phyloP scores from a whole-genome alignment of 2,329 filamentous ascomycete genomes.

The Colletotrichum lupini region DNA sequence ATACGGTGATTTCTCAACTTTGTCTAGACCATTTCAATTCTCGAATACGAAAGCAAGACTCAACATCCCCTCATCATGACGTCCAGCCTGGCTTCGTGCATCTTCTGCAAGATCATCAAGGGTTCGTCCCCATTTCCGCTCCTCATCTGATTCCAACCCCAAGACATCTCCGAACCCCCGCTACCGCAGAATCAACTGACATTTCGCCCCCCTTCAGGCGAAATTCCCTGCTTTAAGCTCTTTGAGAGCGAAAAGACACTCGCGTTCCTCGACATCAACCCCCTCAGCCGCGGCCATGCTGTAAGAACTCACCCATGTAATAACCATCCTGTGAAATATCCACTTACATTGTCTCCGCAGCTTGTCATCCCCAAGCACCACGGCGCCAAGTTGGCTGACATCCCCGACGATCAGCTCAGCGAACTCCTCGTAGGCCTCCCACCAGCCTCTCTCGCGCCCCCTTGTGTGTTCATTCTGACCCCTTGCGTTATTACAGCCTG shows the following conservation, averaged over 20 bases:
- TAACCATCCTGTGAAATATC: neutral
- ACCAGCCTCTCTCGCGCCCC: neutral
- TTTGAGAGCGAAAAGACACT: slow-evolving; percentile 93
- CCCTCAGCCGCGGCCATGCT: slow-evolving; percentile 87
- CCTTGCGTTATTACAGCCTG: slow-evolving; percentile 63
- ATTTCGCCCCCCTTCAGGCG: slow-evolving; percentile 65
- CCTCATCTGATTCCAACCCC: neutral
- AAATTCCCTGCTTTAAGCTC: slow-evolving; percentile 97
- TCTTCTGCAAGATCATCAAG: slow-evolving; percentile 99
- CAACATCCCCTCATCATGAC: slow-evolving; percentile 38
- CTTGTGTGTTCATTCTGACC: neutral
- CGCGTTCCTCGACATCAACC: slow-evolving; percentile 96
- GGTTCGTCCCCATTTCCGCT: slow-evolving; percentile 57
- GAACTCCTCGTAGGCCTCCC: slow-evolving; percentile 78
- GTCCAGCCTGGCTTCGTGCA: slow-evolving; percentile 74
- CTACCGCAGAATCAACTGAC: slow-evolving; percentile 26
- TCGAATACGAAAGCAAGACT: neutral
- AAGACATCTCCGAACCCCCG: slow-evolving; percentile 19
- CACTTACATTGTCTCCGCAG: slow-evolving; percentile 55
- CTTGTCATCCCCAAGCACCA: slow-evolving; percentile 97
- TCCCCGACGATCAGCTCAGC: slow-evolving; percentile 86
- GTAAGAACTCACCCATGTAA: slow-evolving; percentile 60
- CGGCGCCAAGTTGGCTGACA: slow-evolving; percentile 89
- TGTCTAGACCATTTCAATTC: too few relatives aligned
- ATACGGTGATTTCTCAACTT: neutral